Percentiles rank a stretch among this genome's conserved stretches.
Evolutionary conservation across 352 stramenopile genomes (phyloP).

Genomic region (Phytophthora litchii): DNA sequence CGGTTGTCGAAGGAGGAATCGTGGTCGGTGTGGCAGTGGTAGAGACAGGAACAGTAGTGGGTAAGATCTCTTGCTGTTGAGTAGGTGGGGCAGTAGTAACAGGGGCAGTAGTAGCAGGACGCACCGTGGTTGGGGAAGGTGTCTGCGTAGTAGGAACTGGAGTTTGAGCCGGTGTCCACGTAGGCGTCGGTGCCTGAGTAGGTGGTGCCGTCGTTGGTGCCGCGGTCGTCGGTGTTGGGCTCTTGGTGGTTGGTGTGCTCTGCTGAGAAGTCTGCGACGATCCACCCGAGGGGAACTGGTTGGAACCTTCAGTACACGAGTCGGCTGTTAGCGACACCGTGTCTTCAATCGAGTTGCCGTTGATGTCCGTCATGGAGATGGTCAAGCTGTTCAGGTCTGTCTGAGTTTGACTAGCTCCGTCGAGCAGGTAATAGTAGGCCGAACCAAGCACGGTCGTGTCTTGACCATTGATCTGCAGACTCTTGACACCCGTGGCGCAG

Average conservation of each 20-base stretch:
- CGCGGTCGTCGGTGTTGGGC: constrained; percentile 6
- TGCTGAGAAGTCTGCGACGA: constrained; percentile 18
- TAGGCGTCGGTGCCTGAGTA: constrained; percentile 18
- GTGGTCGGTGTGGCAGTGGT: constrained; percentile 20
- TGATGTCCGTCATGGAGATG: constrained; percentile 61
- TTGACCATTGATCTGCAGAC: constrained; percentile 55
- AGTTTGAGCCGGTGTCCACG: constrained; percentile 17
- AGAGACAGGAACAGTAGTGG: constrained; percentile 27
- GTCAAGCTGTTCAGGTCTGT: constrained; percentile 40
- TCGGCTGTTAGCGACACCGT: constrained; percentile 59
- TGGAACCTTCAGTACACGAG: constrained; percentile 50
- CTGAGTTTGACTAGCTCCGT: constrained; percentile 39
- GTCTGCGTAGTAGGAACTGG: constrained; percentile 29
- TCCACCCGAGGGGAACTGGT: constrained; percentile 46
- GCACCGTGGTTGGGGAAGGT: constrained; percentile 32
- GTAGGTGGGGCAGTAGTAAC: constrained; percentile 18
- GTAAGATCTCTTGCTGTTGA: constrained; percentile 36
- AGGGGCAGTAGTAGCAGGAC: constrained; percentile 30
- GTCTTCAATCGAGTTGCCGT: constrained; percentile 60
- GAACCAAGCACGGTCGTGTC: constrained; percentile 68
- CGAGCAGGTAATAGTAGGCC: constrained; percentile 70
- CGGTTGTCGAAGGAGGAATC: constrained; percentile 15
- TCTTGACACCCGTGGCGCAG: constrained; percentile 39
- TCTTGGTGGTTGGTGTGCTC: constrained; percentile 14
- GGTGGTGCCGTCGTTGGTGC: constrained; percentile 12